Conservation (phyloP, 2,329 filamentous ascomycete species). For the Penicillium sp. region DNA sequence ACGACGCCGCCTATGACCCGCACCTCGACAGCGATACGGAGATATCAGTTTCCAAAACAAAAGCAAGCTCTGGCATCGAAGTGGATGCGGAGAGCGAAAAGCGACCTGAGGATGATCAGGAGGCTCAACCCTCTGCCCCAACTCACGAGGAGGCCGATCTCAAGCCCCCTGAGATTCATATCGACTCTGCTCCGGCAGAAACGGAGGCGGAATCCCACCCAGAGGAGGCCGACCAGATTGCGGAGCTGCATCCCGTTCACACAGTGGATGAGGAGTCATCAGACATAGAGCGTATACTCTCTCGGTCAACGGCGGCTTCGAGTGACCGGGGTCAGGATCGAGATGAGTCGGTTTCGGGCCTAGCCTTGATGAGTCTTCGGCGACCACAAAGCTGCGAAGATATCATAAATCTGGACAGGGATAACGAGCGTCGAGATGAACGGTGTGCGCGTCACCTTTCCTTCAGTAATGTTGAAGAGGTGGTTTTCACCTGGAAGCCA, state of each 20-base stretch:
- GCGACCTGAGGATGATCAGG: slow-evolving; percentile 14
- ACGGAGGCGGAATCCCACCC: slow-evolving; percentile 16
- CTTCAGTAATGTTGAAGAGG: slow-evolving; percentile 47
- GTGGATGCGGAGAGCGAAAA: slow-evolving; percentile 17
- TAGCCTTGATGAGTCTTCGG: slow-evolving; percentile 31
- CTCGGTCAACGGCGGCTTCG: slow-evolving; percentile 29
- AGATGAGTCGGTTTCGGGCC: slow-evolving; percentile 18
- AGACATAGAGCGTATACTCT: slow-evolving; percentile 28
- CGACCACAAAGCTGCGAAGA: slow-evolving; percentile 37
- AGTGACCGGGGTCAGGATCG: slow-evolving; percentile 26
- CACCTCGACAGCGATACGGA: slow-evolving; percentile 31
- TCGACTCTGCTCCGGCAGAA: slow-evolving; percentile 25
- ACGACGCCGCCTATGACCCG: slow-evolving; percentile 28
- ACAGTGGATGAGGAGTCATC: slow-evolving; percentile 27
- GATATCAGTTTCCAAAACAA: slow-evolving; percentile 6
- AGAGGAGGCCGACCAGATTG: slow-evolving; percentile 13
- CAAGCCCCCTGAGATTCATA: slow-evolving; percentile 33
- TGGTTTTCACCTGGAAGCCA: slow-evolving; percentile 37
- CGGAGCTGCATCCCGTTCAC: slow-evolving; percentile 10
- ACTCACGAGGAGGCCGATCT: slow-evolving; percentile 11
- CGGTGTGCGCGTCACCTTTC: slow-evolving; percentile 43
- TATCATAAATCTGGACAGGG: slow-evolving; percentile 19
- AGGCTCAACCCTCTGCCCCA: slow-evolving; percentile 5
- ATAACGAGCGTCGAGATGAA: slow-evolving; percentile 22
- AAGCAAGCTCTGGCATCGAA: slow-evolving; percentile 20